Evolutionary conservation across 768 basidiomycete genomes (phyloP).

Genomic region (Lyophyllum decastes): DNA sequence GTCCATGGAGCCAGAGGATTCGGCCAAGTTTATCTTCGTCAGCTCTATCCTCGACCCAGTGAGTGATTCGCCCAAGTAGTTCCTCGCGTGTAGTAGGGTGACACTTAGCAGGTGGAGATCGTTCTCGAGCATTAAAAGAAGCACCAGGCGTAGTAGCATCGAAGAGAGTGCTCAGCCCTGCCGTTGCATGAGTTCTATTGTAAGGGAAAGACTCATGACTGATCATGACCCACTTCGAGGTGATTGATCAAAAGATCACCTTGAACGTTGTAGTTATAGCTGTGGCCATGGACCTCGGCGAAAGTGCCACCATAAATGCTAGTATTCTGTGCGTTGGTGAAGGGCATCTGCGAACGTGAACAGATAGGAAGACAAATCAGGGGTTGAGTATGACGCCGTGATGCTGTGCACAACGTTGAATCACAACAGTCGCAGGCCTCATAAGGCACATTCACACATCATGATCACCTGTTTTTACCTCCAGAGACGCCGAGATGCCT

Average conservation of each 20-base stretch:
- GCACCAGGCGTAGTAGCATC: neutral
- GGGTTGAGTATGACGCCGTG: too few relatives aligned
- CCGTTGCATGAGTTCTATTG: too few relatives aligned
- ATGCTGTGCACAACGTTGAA: too few relatives aligned
- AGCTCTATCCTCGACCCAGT: neutral
- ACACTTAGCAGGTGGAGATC: neutral
- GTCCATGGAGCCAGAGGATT: too few relatives aligned
- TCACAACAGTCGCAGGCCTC: too few relatives aligned
- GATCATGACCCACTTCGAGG: too few relatives aligned
- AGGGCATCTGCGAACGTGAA: neutral
- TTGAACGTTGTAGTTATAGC: neutral
- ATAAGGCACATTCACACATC: too few relatives aligned
- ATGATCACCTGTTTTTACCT: too few relatives aligned
- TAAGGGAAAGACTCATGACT: too few relatives aligned
- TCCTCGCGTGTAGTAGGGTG: neutral
- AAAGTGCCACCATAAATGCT: neutral
- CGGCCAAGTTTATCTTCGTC: neutral
- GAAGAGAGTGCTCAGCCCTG: neutral
- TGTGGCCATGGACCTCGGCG: neutral
- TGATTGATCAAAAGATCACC: too few relatives aligned
- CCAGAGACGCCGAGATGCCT: too few relatives aligned
- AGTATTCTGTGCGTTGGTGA: neutral
- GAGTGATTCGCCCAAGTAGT: neutral
- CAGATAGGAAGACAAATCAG: neutral
- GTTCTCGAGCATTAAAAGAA: neutral